These are phyloP conservation scores for Ajuga chamaepitys DNA, from an alignment of 257 asterid genomes.

Conservation along the genomic window DNA sequence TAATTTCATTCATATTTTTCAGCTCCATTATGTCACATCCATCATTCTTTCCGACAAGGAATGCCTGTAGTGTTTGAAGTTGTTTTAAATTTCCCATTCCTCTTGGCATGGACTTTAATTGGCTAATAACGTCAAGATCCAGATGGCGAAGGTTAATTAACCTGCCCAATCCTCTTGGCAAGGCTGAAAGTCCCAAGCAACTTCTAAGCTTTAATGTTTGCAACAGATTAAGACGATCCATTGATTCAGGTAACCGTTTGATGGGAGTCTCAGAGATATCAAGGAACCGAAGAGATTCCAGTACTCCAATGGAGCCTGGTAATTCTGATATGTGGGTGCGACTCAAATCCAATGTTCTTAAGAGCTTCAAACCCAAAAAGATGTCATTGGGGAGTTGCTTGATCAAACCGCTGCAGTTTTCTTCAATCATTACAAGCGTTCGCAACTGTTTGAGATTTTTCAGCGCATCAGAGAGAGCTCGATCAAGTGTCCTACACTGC, in stretches of 20 bases:
- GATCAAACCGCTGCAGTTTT: neutral
- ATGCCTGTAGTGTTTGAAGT: conserved; percentile 38
- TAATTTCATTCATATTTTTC: conserved; percentile 31
- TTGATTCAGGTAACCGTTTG: conserved; percentile 22
- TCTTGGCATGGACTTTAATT: conserved; percentile 30
- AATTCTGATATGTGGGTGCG: conserved; percentile 26
- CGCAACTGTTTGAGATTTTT: conserved; percentile 25
- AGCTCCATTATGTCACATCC: conserved; percentile 31
- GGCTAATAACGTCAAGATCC: conserved; percentile 30
- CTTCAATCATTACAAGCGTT: conserved; percentile 20
- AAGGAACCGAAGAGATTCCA: conserved; percentile 29
- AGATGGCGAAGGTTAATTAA: conserved; percentile 32
- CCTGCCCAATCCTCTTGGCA: conserved; percentile 28
- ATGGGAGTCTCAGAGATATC: conserved; percentile 36
- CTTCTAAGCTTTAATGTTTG: conserved; percentile 37
- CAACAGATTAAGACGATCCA: conserved; percentile 15
- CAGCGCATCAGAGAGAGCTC: conserved; percentile 12
- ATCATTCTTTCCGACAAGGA: conserved; percentile 36
- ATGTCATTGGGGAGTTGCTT: conserved; percentile 18
- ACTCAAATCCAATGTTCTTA: conserved; percentile 36
- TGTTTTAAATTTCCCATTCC: conserved; percentile 30
- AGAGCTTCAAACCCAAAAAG: conserved; percentile 20
- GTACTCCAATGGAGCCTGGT: conserved; percentile 26
- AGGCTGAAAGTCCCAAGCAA: conserved; percentile 16
- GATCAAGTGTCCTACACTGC: conserved; percentile 18